Conservation (phyloP, 352 stramenopile species). For the Thalassiosira oceanica region DNA sequence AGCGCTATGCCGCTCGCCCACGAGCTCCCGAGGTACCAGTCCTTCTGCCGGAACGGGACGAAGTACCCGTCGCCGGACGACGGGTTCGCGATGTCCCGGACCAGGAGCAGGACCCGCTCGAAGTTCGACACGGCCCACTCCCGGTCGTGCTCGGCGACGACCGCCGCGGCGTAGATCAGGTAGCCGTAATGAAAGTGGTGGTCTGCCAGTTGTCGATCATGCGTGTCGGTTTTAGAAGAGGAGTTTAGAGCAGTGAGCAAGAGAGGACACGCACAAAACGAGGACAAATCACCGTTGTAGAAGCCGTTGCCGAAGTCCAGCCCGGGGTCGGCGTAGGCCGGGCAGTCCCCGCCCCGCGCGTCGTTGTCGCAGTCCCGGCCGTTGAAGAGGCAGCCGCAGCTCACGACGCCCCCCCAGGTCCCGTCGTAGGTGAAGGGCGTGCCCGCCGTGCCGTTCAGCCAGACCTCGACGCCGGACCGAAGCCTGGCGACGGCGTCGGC, state of each 20-base stretch:
- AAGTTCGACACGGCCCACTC: constrained; percentile 75
- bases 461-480: constrained; percentile 67
- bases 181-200: constrained; percentile 87
- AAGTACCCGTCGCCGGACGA: constrained; percentile 78
- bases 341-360: constrained; percentile 76
- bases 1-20: constrained; percentile 82
- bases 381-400: constrained; percentile 81
- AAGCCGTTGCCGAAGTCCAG: constrained; percentile 84
- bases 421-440: constrained; percentile 81
- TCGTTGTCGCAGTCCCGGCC: constrained; percentile 64
- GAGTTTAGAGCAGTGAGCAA: too few relatives aligned
- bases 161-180: constrained; percentile 82
- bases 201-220: too few relatives aligned
- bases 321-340: constrained; percentile 72
- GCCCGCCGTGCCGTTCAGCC: constrained; percentile 80
- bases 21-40: constrained; percentile 81
- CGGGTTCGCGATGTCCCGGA: constrained; percentile 84
- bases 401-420: constrained; percentile 81
- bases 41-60: constrained; percentile 80
- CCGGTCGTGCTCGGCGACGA: constrained; percentile 72
- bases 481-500: constrained; percentile 50
- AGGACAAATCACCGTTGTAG: too few relatives aligned
- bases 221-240: too few relatives aligned
- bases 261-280: too few relatives aligned
- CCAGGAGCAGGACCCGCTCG: constrained; percentile 76